Percentiles rank a stretch among this genome's conserved stretches.
Evolutionary conservation across 2,329 filamentous ascomycete genomes (phyloP).

Genomic region (Alternaria triticimaculans): DNA sequence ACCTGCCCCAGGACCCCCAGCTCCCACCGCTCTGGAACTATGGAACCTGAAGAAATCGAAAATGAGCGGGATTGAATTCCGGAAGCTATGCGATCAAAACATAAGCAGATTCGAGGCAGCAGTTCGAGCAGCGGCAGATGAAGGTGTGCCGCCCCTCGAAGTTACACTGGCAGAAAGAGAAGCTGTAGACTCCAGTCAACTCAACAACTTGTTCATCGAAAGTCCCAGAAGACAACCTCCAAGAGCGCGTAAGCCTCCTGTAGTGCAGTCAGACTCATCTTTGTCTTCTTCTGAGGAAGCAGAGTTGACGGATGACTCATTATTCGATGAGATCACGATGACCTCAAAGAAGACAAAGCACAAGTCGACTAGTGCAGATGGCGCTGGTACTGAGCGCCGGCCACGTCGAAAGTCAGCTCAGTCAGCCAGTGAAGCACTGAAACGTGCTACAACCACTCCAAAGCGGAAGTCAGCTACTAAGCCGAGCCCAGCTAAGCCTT

Average conservation of each 20-base stretch:
- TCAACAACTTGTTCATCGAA: slow-evolving; percentile 11
- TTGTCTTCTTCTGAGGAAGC: slow-evolving; percentile 10
- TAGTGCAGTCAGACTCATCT: slow-evolving; percentile 25
- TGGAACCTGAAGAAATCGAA: background rate
- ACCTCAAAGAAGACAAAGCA: slow-evolving; percentile 1
- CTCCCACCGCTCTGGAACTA: background rate
- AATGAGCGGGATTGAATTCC: background rate
- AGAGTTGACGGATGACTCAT: slow-evolving; percentile 10
- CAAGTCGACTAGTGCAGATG: background rate
- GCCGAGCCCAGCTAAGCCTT: background rate
- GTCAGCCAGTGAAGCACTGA: background rate
- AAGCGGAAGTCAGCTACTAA: background rate
- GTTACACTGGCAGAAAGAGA: background rate
- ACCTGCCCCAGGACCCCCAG: background rate
- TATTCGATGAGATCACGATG: slow-evolving; percentile 7
- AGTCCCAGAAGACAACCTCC: slow-evolving; percentile 1
- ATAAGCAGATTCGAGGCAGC: slow-evolving; percentile 24
- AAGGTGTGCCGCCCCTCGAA: background rate
- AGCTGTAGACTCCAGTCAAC: slow-evolving; percentile 5
- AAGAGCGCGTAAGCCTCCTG: slow-evolving; percentile 14
- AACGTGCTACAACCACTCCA: background rate
- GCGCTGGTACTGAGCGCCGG: background rate
- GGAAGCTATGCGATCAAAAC: slow-evolving; percentile 9
- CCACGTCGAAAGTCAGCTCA: background rate
- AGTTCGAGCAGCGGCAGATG: background rate